phyloP scores from a whole-genome alignment of 208 protist genomes.

The Leishmania turanica region DNA sequence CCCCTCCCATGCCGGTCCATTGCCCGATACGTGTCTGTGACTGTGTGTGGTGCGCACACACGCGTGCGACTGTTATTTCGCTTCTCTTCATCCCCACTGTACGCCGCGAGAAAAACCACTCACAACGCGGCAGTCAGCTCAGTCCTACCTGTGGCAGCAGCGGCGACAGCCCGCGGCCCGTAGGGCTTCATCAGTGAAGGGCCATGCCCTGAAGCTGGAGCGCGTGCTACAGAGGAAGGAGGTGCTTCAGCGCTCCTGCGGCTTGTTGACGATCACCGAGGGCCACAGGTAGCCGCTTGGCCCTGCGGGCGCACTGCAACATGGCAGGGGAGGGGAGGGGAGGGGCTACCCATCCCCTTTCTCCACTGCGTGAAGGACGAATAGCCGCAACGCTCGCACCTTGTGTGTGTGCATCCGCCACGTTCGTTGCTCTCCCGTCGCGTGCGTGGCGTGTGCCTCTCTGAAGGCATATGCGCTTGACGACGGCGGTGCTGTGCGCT shows the following conservation, averaged over 20 bases:
- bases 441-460: neutral
- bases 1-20: too few relatives aligned
- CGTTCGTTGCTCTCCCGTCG: neutral
- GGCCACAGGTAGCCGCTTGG: neutral
- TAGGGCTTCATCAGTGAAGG: neutral
- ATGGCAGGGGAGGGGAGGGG: neutral
- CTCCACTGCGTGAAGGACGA: constrained; percentile 10
- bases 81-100: neutral
- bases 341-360: neutral
- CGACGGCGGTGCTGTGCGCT: neutral
- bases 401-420: neutral
- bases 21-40: neutral
- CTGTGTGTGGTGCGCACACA: neutral
- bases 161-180: neutral
- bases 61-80: neutral
- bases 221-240: neutral
- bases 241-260: neutral
- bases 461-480: neutral
- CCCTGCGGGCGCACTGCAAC: neutral
- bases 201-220: neutral
- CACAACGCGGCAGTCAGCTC: neutral
- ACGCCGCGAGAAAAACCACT: neutral
- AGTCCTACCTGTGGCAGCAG: neutral
- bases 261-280: neutral
- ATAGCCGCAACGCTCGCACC: neutral